Base-by-base conservation (phyloP, 768 basidiomycete genomes). In the Leucosporidium yakuticum region DNA sequence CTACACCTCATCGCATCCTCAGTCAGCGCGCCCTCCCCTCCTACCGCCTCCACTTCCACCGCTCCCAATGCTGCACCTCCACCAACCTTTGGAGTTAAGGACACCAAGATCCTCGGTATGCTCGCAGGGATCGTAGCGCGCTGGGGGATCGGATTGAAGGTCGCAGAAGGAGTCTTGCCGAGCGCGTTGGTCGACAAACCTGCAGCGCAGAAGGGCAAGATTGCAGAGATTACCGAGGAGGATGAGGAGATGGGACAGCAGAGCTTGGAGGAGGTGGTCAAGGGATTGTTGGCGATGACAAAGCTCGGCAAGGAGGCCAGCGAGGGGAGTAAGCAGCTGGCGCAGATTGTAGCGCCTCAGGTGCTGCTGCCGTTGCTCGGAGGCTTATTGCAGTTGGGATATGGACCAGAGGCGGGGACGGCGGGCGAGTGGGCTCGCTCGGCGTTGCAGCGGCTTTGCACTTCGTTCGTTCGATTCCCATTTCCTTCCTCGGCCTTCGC, bases 61-160 rank as follows among this genome's bases (percentile, higher is more conserved):
- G 27, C 65, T 1, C 58, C 62, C 8, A 44, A 44, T 44, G 39
- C 39, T 44, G 39, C 39, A 44, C 31, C 63, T 0, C 34, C 66
- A 4, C 70, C 70, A 1, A 1, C 50, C 20, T 71, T 68, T 31
- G 64, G 70, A 19, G n/a, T 58, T 7, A 34, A 44, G 27, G 64
- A 71, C 39, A 32, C 23, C 6, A 68, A 68, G 14, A 27, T 54
- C 0, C 27, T 71, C 32, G 48, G 36, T 14, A 60, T 57, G 57
- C 57, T 68, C 32, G 58, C 39, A 0, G 67, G 58, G 23, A 44
- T 71, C 62, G 48, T 66, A 23, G 60, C 53, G 7, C 51, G 64
- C 8, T 71, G 70, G 70, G 63, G 56, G 4, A 21, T 71, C 21
- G 39, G 27, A 17, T 7, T 51, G 12, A 29, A 29, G 12, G 25